Conservation (phyloP, 331 rosid genomes). For the Prunus yedoensis region DNA sequence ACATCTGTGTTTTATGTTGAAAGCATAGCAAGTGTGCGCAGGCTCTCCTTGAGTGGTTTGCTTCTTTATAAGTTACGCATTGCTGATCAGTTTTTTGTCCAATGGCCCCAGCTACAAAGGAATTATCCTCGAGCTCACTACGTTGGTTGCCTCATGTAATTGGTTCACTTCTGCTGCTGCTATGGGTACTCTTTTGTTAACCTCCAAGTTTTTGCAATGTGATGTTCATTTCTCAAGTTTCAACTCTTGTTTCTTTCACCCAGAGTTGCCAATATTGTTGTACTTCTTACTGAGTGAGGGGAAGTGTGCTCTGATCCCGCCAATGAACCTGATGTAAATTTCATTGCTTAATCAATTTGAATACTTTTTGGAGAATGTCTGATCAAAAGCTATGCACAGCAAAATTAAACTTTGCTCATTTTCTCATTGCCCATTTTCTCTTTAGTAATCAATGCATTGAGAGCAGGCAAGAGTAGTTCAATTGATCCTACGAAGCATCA, state of each 20-base stretch:
- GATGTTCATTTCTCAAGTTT: background rate
- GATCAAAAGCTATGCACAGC: background rate
- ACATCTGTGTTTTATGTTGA: too few species aligned
- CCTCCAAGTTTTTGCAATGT: slow-evolving; percentile 1
- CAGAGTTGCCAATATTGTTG: background rate
- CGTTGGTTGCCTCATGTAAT: slow-evolving; percentile 91
- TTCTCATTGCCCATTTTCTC: background rate
- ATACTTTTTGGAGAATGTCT: background rate
- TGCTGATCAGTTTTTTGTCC: too few species aligned
- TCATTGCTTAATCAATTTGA: too few species aligned
- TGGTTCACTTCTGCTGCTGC: background rate
- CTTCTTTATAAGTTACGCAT: too few species aligned
- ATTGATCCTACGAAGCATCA: slow-evolving; percentile 51
- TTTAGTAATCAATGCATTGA: slow-evolving; percentile 61
- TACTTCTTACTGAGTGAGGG: background rate
- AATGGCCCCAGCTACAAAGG: too few species aligned
- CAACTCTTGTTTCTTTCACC: background rate
- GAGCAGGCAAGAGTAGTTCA: slow-evolving; percentile 57
- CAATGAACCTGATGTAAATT: too few species aligned
- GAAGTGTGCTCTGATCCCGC: too few species aligned
- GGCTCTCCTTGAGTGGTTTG: too few species aligned
- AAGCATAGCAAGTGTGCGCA: too few species aligned
- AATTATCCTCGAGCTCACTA: slow-evolving; percentile 72
- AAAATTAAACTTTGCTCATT: too few species aligned
- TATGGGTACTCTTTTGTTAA: background rate